A percentile compares a stretch with the other conserved stretches of the same genome.
These are phyloP conservation scores for Bruguiera sexangula DNA, from an alignment of 345 rosid species.

Conservation along the genomic window DNA sequence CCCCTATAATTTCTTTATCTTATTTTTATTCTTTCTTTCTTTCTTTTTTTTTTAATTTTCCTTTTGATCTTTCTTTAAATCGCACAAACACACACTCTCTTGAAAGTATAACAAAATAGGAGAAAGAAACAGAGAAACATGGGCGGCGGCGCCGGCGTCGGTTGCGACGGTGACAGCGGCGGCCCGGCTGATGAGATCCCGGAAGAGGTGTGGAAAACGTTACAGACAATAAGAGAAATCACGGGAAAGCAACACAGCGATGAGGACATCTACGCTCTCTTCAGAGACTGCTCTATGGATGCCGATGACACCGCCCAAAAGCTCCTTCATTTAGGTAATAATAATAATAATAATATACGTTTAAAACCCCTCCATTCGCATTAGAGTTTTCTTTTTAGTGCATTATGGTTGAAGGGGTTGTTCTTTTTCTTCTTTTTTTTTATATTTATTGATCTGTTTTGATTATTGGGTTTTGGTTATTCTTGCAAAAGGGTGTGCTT, in stretches of 20 bases:
- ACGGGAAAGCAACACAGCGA: slow-evolving; percentile 32
- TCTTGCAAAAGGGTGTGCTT: background rate
- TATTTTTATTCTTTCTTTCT: no score
- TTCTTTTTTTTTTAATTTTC: no score
- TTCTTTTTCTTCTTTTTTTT: background rate
- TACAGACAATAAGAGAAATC: slow-evolving; percentile 25
- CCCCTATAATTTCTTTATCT: no score
- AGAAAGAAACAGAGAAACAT: slow-evolving; percentile 24
- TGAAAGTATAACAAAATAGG: no score
- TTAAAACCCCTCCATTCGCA: no score
- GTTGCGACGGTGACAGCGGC: slow-evolving; percentile 5
- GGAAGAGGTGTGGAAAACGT: slow-evolving; percentile 26
- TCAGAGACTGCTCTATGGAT: slow-evolving; percentile 30
- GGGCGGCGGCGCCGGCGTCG: slow-evolving; percentile 21
- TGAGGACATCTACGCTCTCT: slow-evolving; percentile 28
- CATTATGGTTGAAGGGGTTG: no score
- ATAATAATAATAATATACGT: slow-evolving; percentile 6
- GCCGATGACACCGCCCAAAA: slow-evolving; percentile 28
- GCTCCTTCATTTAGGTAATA: slow-evolving; percentile 31
- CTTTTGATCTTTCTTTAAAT: no score
- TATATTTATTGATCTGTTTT: slow-evolving; percentile 9
- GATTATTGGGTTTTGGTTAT: no score
- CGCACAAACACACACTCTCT: no score
- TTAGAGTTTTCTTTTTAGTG: no score
- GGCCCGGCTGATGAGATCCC: slow-evolving; percentile 45